Percentiles rank a stretch among this genome's conserved stretches.
phyloP scores from a whole-genome alignment of 768 basidiomycete genomes.

The Termitomyces sp. region DNA sequence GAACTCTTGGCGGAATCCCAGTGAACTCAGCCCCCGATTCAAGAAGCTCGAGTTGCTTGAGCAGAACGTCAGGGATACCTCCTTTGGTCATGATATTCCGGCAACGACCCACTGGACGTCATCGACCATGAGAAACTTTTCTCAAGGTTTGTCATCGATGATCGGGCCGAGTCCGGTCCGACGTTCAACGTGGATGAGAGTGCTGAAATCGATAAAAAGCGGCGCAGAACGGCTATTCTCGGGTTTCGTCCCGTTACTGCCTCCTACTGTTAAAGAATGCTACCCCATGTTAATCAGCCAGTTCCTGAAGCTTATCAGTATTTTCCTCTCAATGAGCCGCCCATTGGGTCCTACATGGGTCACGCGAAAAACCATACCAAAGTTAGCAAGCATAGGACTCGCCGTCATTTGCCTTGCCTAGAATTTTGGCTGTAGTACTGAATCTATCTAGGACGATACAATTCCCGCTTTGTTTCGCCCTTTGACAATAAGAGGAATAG shows the following conservation, averaged over 20 bases:
- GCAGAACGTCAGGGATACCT: conserved; percentile 28
- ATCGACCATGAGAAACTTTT: background rate
- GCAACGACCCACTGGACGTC: background rate
- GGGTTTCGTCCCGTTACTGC: background rate
- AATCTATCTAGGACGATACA: conserved; percentile 38
- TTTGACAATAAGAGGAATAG: conserved; percentile 52
- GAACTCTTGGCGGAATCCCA: conserved; percentile 40
- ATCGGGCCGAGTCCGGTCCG: background rate
- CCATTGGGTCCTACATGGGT: conserved; percentile 37
- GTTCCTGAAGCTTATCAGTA: conserved; percentile 51
- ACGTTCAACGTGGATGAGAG: too few relatives aligned
- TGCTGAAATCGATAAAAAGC: too few relatives aligned
- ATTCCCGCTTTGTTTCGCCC: conserved; percentile 64
- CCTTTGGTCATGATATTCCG: conserved; percentile 7
- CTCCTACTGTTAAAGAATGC: conserved; percentile 16
- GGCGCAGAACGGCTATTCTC: too few relatives aligned
- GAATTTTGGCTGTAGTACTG: background rate
- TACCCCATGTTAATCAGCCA: conserved; percentile 36
- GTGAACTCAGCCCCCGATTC: conserved; percentile 50
- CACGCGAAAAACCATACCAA: background rate
- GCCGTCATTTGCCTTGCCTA: background rate
- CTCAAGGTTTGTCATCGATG: background rate
- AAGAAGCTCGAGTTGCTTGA: conserved; percentile 40
- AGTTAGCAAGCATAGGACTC: conserved; percentile 4
- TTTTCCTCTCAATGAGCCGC: conserved; percentile 58